Percentiles rank a stretch among this genome's conserved stretches.
These are phyloP conservation scores for Canavalia ensiformis DNA, from an alignment of 306 rosid genomes.

Conservation along the genomic window DNA sequence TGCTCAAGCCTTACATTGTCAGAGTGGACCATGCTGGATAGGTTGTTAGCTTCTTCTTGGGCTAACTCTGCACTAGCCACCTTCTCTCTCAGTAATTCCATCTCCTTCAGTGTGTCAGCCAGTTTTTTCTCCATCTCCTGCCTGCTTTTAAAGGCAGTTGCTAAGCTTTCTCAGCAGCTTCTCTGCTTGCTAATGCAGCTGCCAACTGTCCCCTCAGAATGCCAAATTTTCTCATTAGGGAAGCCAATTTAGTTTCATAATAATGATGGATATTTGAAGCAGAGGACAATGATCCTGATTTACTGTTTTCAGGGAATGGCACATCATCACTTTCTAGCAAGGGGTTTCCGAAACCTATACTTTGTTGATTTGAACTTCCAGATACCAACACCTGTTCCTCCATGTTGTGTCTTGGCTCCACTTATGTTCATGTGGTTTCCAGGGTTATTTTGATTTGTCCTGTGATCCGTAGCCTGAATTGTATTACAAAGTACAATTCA, in stretches of 20 bases:
- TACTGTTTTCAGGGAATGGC: conserved; percentile 59
- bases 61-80: conserved; percentile 77
- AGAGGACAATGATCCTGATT: conserved; percentile 62
- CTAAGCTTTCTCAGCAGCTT: conserved; percentile 78
- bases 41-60: conserved; percentile 85
- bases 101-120: conserved; percentile 67
- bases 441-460: conserved; percentile 55
- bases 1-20: conserved; percentile 97
- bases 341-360: conserved; percentile 59
- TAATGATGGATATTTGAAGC: conserved; percentile 72
- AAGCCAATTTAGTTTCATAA: conserved; percentile 78
- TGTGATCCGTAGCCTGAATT: conserved; percentile 68
- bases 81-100: conserved; percentile 83
- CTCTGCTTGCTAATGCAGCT: conserved; percentile 76
- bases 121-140: conserved; percentile 80
- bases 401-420: conserved; percentile 60
- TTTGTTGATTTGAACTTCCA: conserved; percentile 61
- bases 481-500: conserved; percentile 5
- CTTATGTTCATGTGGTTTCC: conserved; percentile 55
- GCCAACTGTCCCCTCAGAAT: conserved; percentile 86
- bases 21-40: conserved; percentile 87
- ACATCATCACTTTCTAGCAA: conserved; percentile 57
- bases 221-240: conserved; percentile 76
- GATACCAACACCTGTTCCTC: conserved; percentile 61
- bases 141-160: conserved; percentile 71